phyloP scores from a whole-genome alignment of 2,329 filamentous ascomycete genomes.

The Verticillium nubilum region DNA sequence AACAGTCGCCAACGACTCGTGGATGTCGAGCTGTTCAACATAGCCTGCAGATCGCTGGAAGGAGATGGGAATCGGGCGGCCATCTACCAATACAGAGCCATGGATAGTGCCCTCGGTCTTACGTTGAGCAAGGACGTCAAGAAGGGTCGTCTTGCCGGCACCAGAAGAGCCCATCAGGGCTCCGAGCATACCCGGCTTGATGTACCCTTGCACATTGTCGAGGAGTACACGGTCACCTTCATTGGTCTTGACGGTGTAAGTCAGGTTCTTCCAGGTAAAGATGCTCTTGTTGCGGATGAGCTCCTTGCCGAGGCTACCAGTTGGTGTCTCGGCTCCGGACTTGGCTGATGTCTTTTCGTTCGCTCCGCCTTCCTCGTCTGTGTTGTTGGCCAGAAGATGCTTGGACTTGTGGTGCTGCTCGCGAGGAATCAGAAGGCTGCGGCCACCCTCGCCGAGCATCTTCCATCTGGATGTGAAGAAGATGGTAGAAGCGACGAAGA shows the following conservation, averaged over 20 bases:
- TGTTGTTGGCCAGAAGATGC: background rate
- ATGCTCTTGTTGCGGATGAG: conserved; percentile 1
- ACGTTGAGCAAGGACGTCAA: conserved; percentile 63
- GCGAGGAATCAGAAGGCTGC: background rate
- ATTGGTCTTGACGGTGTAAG: conserved; percentile 1
- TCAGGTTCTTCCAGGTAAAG: conserved; percentile 7
- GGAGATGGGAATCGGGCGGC: conserved; percentile 1
- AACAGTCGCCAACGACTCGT: conserved; percentile 57
- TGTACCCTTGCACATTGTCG: conserved; percentile 63
- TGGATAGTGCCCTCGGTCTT: conserved; percentile 26
- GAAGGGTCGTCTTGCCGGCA: conserved; percentile 29
- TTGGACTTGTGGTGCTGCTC: background rate
- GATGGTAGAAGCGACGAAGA: conserved; percentile 3
- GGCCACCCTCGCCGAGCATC: background rate
- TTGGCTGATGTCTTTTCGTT: background rate
- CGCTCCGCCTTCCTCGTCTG: background rate
- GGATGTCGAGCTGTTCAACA: conserved; percentile 18
- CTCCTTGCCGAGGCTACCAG: background rate
- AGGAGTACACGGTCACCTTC: conserved; percentile 50
- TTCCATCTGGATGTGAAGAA: conserved; percentile 1
- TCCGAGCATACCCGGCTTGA: conserved; percentile 62
- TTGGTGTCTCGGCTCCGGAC: background rate
- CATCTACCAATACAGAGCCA: conserved; percentile 14
- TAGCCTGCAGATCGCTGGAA: conserved; percentile 7
- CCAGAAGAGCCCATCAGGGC: conserved; percentile 48